Conservation (phyloP, 345 rosid species). For the Linum trigynum region DNA sequence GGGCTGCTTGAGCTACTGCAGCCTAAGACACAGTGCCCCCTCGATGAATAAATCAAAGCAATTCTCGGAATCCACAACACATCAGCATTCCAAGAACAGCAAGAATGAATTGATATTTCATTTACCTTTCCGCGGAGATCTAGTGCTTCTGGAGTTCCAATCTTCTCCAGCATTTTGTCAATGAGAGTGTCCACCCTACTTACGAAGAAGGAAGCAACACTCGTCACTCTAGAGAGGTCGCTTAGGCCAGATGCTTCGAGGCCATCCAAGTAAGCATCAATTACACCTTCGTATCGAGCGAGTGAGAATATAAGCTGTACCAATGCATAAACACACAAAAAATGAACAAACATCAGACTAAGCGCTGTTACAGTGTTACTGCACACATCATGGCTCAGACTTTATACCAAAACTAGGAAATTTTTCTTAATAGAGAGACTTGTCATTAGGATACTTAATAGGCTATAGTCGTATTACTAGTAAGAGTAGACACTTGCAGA, state of each 20-base stretch:
- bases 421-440: background rate
- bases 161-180: constrained; percentile 91
- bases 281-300: constrained; percentile 81
- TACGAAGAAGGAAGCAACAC: constrained; percentile 97
- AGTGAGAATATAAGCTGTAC: constrained; percentile 88
- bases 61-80: constrained; percentile 6
- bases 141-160: constrained; percentile 90
- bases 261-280: constrained; percentile 98
- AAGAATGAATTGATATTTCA: constrained; percentile 32
- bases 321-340: constrained; percentile 1
- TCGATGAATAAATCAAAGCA: constrained; percentile 11
- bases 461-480: background rate
- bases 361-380: constrained; percentile 37
- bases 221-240: constrained; percentile 90
- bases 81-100: background rate
- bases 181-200: constrained; percentile 93
- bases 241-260: constrained; percentile 88
- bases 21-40: constrained; percentile 47
- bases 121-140: constrained; percentile 96
- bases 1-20: constrained; percentile 93
- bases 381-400: background rate
- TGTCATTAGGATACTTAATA: background rate
- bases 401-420: background rate
- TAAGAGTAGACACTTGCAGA: background rate
- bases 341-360: constrained; percentile 17